Evolutionary conservation across 768 basidiomycete species (phyloP).

Genomic region (Pulveroboletus ravenelii): DNA sequence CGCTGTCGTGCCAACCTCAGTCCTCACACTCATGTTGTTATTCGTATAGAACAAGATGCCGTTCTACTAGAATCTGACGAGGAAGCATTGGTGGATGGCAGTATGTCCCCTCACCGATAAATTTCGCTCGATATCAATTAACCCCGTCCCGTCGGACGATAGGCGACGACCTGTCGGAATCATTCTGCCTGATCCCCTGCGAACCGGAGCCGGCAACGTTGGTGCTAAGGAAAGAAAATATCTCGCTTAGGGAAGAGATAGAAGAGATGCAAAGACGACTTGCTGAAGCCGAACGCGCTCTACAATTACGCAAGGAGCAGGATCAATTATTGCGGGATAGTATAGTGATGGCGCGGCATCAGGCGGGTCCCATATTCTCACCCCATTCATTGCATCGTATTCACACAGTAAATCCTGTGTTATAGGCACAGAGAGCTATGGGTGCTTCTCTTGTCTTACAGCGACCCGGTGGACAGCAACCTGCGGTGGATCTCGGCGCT

Average conservation of each 20-base stretch:
- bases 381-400: background rate
- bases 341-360: slow-evolving; percentile 65
- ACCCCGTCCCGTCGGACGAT: slow-evolving; percentile 3
- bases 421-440: slow-evolving; percentile 76
- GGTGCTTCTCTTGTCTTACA: slow-evolving; percentile 60
- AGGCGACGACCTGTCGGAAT: slow-evolving; percentile 74
- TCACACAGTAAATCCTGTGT: background rate
- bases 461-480: slow-evolving; percentile 34
- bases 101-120: slow-evolving; percentile 32
- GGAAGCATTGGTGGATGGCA: slow-evolving; percentile 58
- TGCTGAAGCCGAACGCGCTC: slow-evolving; percentile 53
- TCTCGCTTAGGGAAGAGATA: slow-evolving; percentile 54
- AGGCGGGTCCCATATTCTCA: slow-evolving; percentile 39
- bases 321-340: slow-evolving; percentile 77
- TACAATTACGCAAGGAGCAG: slow-evolving; percentile 72
- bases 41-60: slow-evolving; percentile 15
- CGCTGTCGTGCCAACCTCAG: background rate
- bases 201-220: slow-evolving; percentile 48
- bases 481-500: slow-evolving; percentile 47
- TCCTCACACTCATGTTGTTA: slow-evolving; percentile 5
- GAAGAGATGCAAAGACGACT: slow-evolving; percentile 54
- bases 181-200: slow-evolving; percentile 71
- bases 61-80: slow-evolving; percentile 51
- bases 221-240: slow-evolving; percentile 63
- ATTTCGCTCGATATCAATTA: background rate